Base-by-base conservation (phyloP, 2,329 filamentous ascomycete genomes). In the Aspergillus tanneri region DNA sequence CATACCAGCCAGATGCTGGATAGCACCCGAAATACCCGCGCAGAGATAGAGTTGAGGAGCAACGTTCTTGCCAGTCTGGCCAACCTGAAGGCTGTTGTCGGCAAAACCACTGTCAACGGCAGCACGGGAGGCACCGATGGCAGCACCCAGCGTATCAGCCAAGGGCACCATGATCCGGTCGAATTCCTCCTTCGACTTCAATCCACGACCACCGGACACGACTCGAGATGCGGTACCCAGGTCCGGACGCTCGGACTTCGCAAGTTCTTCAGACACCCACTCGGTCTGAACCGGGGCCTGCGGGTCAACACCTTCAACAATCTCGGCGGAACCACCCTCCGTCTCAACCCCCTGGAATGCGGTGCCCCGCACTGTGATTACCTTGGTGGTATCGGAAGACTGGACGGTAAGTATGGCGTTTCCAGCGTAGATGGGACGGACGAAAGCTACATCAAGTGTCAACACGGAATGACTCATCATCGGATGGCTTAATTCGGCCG, bases 131-230 rank as follows among this genome's bases (percentile, higher is more conserved):
- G 93, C 93, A 62, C 93, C 93, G 52, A 99, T 90, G 4, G 93
- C 93, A n/a, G 93, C 93, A 36, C 91, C 92, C 3, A 99, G 79
- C 1, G 90, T 83, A 70, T 99, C 93, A 1, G 93, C 93, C 46
- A 99, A 81, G 35, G 93, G 92, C 47, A 90, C 78, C 80, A 99
- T 97, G 46, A 99, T 71, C 61, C 81, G 85, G 74, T 99, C 91
- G 65, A 99, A 99, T 46, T 97, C 91, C 70, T 96, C 90, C 79
- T 96, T 97, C 12, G 92, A 96, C 78, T 97, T 99, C 60, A 99
- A 78, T 35, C 92, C 93, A 60, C 93, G 86, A 5, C 93, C 93
- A 57, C 93, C 93, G 7, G 91, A 95, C 16, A 99, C 93, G 16
- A 99, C 91, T 66, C 82, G 88, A 57, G 81, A 78, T 40, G 93